phyloP scores from a whole-genome alignment of 2,329 filamentous ascomycete species.

The Fusarium torulosum region DNA sequence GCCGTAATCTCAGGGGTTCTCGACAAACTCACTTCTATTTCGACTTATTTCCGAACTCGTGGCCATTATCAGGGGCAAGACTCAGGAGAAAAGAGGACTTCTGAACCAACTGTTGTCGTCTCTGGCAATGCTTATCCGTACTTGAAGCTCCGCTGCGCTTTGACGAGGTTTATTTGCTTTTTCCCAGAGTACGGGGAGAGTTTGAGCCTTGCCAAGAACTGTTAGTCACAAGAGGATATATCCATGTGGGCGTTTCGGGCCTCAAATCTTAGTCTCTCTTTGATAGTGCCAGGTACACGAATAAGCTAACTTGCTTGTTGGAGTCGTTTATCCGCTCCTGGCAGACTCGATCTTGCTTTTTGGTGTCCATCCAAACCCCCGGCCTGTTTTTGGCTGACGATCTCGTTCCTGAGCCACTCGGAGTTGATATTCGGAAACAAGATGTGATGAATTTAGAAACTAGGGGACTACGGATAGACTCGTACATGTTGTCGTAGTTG shows the following conservation, averaged over 20 bases:
- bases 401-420: conserved; percentile 22
- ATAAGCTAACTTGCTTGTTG: conserved; percentile 9
- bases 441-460: conserved; percentile 18
- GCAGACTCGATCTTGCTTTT: conserved; percentile 6
- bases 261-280: conserved; percentile 25
- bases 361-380: conserved; percentile 3
- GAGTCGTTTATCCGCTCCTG: not conserved
- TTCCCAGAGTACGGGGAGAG: not conserved
- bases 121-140: not conserved
- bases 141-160: conserved; percentile 7
- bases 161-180: conserved; percentile 24
- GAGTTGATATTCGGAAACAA: not conserved
- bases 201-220: conserved; percentile 24
- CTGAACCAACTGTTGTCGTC: not conserved
- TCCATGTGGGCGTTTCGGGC: conserved; percentile 28
- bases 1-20: conserved; percentile 24
- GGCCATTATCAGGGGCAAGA: not conserved
- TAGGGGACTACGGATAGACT: not conserved
- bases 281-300: conserved; percentile 14
- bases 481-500: not conserved
- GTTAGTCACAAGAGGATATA: conserved; percentile 26
- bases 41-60: conserved; percentile 4
- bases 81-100: too few species aligned
- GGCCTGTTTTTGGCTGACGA: conserved; percentile 14
- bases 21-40: not conserved